Evolutionary conservation across 345 rosid species (phyloP).

Genomic region (Pistacia atlantica): DNA sequence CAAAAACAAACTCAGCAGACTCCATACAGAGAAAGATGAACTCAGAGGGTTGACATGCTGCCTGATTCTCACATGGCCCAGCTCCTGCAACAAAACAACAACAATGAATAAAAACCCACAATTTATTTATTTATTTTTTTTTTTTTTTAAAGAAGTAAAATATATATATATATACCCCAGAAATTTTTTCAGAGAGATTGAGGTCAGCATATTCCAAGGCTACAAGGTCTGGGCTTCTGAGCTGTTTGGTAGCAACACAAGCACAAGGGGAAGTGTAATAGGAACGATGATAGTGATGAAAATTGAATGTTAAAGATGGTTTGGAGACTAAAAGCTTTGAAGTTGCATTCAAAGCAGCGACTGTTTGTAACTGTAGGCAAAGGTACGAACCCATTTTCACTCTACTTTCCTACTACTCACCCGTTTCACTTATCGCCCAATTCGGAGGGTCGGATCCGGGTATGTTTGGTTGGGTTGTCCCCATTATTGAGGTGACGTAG

Average conservation of each 20-base stretch:
- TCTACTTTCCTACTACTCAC: too few relatives aligned
- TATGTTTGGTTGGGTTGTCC: too few relatives aligned
- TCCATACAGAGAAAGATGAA: slow-evolving; percentile 72
- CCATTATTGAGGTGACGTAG: too few relatives aligned
- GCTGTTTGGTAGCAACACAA: slow-evolving; percentile 22
- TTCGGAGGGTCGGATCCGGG: too few relatives aligned
- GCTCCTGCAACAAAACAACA: slow-evolving; percentile 45
- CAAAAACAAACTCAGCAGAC: not conserved
- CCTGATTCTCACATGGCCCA: slow-evolving; percentile 82
- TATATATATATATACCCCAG: slow-evolving; percentile 44
- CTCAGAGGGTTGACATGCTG: slow-evolving; percentile 95
- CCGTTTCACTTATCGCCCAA: too few relatives aligned
- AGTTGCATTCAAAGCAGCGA: not conserved
- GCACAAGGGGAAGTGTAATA: slow-evolving; percentile 18
- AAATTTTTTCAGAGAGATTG: slow-evolving; percentile 56
- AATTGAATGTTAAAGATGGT: slow-evolving; percentile 12
- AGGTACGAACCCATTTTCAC: not conserved
- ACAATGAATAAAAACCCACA: not conserved
- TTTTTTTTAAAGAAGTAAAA: too few relatives aligned
- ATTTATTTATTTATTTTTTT: not conserved
- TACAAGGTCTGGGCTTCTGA: slow-evolving; percentile 63
- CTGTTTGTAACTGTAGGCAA: not conserved
- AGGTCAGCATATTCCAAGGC: slow-evolving; percentile 81
- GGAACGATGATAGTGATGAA: slow-evolving; percentile 2
- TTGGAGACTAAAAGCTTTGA: not conserved